These are phyloP conservation scores for Boeremia exigua DNA, from an alignment of 2,329 filamentous ascomycete species.

Conservation along the genomic window DNA sequence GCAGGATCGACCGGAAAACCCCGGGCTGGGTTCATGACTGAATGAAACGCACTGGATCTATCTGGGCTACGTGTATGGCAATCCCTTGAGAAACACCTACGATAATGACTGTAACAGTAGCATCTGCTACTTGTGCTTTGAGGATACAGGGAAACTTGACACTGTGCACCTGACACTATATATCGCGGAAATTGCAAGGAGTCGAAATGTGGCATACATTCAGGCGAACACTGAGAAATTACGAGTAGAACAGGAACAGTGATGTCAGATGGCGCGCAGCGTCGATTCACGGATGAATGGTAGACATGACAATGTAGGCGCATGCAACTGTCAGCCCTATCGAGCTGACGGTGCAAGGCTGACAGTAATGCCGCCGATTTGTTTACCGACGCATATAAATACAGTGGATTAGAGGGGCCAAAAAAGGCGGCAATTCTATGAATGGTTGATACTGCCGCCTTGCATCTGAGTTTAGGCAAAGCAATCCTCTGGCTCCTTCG, in stretches of 20 bases:
- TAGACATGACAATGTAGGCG: neutral
- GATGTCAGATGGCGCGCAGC: neutral
- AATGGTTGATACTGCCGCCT: conserved; percentile 10
- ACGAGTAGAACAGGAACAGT: neutral
- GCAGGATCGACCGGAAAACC: neutral
- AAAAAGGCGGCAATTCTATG: conserved; percentile 5
- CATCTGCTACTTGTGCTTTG: neutral
- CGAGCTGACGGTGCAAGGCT: conserved; percentile 10
- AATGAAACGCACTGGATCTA: neutral
- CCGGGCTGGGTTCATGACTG: neutral
- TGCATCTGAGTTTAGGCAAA: neutral
- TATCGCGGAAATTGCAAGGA: too few relatives aligned
- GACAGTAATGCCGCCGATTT: conserved; percentile 7
- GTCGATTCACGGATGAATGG: neutral
- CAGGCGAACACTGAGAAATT: neutral
- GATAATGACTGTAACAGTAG: neutral
- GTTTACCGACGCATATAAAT: neutral
- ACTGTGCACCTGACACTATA: too few relatives aligned
- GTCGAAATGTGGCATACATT: neutral
- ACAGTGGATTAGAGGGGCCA: conserved; percentile 8
- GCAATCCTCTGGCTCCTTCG: neutral
- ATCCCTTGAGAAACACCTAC: neutral
- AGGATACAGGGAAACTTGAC: too few relatives aligned
- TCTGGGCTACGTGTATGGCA: neutral
- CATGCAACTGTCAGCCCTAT: conserved; percentile 14